A percentile compares a stretch with the other conserved stretches of the same genome.
Conservation (phyloP, 305 asterid genomes). For the Rubia balearica region DNA sequence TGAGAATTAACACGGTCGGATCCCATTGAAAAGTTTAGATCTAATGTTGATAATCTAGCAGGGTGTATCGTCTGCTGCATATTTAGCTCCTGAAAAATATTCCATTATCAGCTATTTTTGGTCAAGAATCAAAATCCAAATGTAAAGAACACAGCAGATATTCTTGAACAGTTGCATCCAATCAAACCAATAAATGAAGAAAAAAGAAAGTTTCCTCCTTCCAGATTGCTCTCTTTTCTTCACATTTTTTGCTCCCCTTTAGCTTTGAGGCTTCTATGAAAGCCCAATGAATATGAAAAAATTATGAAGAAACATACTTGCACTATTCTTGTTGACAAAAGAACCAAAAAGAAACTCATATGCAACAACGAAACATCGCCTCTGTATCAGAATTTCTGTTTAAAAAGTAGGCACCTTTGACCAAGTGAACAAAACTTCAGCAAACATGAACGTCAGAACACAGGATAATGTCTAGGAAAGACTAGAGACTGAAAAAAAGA, state of each 20-base stretch:
- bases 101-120: slow-evolving; percentile 14
- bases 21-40: slow-evolving; percentile 33
- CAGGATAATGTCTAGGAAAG: not conserved
- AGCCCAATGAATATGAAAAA: not conserved
- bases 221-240: not conserved
- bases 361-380: not conserved
- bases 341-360: not conserved
- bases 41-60: slow-evolving; percentile 52
- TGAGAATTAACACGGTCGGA: slow-evolving; percentile 26
- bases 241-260: not conserved
- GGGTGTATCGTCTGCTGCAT: slow-evolving; percentile 59
- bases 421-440: not conserved
- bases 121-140: not conserved
- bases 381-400: not conserved
- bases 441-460: not conserved
- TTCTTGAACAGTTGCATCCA: not conserved
- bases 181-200: not conserved
- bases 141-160: not conserved
- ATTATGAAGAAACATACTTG: not conserved
- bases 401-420: not conserved
- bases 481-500: not conserved
- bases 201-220: not conserved
- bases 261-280: not conserved
- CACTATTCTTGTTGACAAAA: not conserved
- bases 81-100: slow-evolving; percentile 44